A percentile compares a stretch with the other conserved stretches of the same genome.
Evolutionary conservation across 371 early-diverging fungal genomes (phyloP).

Genomic region (Enterospora canceri): DNA sequence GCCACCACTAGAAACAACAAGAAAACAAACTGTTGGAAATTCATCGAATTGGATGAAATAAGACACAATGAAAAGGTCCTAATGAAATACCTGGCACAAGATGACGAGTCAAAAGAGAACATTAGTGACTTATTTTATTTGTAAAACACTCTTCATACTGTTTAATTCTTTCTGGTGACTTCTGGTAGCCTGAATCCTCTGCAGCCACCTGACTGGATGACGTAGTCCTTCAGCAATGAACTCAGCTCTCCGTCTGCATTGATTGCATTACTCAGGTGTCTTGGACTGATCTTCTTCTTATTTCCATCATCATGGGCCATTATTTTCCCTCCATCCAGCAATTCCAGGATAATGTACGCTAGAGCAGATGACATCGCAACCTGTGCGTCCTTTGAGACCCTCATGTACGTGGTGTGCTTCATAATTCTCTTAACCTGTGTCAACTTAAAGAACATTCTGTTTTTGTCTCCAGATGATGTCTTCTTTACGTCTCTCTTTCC

Average conservation of each 20-base stretch:
- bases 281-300: constrained; percentile 56
- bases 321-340: constrained; percentile 53
- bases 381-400: constrained; percentile 52
- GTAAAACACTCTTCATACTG: too few relatives aligned
- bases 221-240: constrained; percentile 11
- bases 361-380: constrained; percentile 45
- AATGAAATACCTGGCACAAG: too few relatives aligned
- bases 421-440: constrained; percentile 54
- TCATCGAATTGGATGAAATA: too few relatives aligned
- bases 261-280: constrained; percentile 54
- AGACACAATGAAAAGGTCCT: too few relatives aligned
- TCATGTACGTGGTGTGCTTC: constrained; percentile 48
- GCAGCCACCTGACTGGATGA: constrained; percentile 29
- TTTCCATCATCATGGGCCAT: constrained; percentile 53
- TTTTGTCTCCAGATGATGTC: constrained; percentile 32
- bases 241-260: constrained; percentile 52
- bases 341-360: constrained; percentile 52
- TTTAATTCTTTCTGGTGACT: constrained; percentile 30
- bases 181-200: constrained; percentile 19
- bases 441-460: constrained; percentile 41
- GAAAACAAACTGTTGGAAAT: too few relatives aligned
- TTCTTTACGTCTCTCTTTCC: constrained; percentile 56
- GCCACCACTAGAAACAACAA: too few relatives aligned
- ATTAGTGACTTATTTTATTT: too few relatives aligned
- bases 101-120: too few relatives aligned